Evolutionary conservation across 495 filamentous ascomycete genomes (phyloP), one percentile per base, ranked within the genome.

Genomic region (Aspergillus funiculosus): DNA sequence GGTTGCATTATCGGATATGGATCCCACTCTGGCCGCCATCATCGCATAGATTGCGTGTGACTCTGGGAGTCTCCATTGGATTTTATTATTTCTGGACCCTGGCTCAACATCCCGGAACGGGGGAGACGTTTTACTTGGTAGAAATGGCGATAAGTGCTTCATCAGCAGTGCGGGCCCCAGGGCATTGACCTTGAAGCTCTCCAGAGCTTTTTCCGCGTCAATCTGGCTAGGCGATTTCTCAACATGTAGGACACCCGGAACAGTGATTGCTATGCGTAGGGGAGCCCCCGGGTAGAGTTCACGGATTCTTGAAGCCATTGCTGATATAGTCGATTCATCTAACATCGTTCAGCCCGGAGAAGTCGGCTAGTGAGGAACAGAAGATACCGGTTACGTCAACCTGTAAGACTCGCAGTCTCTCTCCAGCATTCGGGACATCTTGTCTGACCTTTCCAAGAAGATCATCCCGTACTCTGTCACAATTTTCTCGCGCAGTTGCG

Each of bases 21-120:
- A 82, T 2, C 87, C 89, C 0, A 94, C 85, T 6, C 88, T 78
- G 0, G 86, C 88, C 2, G 82, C 80, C 75, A 89, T 83, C 47
- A 75, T 77, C 8, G 80, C 74, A 62, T 83, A 84, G 7, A 81
- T 73, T 0, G 85, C 81, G 43, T 78, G 72, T 3, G 49, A 42
- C 8, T 5, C 3, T 0, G 63, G 71, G 5, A 71, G 49, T 0
- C 46, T 36, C 7, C 67, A 31, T 0, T 18, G 17, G 5, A 31
- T 6, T 8, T 14, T 25, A 6, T 50, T 20, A 5, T 2, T 6
- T 5, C 11, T 24, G 2, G 20, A 2, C 10, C 48, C 22, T 2
- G 42, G 9, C 1, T 24, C 45, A 34, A 8, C 5, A 1, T 29
- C 18, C 2, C 48, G 40, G 27, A 64, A 67, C n/a, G 28, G 57